Conservation (phyloP, 306 rosid genomes). For the Chamaecrista fasciculata region DNA sequence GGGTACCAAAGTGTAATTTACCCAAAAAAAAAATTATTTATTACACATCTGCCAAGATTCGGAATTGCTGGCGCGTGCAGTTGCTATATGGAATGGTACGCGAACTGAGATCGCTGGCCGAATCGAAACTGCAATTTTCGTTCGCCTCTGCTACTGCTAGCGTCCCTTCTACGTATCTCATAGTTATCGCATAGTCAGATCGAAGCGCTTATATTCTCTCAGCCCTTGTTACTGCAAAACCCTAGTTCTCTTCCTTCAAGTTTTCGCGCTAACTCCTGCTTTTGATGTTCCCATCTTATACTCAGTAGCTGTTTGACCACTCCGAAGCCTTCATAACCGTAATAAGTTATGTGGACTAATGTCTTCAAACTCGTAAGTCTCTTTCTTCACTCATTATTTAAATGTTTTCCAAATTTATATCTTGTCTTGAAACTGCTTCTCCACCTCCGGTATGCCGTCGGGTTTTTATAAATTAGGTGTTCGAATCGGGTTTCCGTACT, state of each 20-base stretch:
- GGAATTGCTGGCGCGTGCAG: background rate
- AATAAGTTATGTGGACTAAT: conserved; percentile 47
- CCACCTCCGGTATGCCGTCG: background rate
- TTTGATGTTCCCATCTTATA: background rate
- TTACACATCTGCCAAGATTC: background rate
- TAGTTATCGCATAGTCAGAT: background rate
- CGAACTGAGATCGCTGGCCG: background rate
- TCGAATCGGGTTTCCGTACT: background rate
- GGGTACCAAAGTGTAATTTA: too few species aligned
- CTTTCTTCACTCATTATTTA: background rate
- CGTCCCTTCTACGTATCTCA: background rate
- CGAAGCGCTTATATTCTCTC: conserved; percentile 6
- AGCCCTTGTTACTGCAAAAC: conserved; percentile 14
- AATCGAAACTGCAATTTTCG: background rate
- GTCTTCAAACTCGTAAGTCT: conserved; percentile 49
- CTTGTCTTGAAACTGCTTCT: background rate
- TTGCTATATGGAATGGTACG: background rate
- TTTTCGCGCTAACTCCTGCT: background rate
- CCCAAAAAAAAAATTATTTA: background rate
- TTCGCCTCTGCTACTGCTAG: background rate
- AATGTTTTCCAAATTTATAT: background rate
- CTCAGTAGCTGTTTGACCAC: background rate
- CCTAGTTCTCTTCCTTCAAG: conserved; percentile 28
- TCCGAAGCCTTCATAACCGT: background rate
- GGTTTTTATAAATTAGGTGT: background rate